Evolutionary conservation across 2,329 filamentous ascomycete species (phyloP), one percentile per base, ranked within the genome.

Genomic region (Leptodontidium sp.): DNA sequence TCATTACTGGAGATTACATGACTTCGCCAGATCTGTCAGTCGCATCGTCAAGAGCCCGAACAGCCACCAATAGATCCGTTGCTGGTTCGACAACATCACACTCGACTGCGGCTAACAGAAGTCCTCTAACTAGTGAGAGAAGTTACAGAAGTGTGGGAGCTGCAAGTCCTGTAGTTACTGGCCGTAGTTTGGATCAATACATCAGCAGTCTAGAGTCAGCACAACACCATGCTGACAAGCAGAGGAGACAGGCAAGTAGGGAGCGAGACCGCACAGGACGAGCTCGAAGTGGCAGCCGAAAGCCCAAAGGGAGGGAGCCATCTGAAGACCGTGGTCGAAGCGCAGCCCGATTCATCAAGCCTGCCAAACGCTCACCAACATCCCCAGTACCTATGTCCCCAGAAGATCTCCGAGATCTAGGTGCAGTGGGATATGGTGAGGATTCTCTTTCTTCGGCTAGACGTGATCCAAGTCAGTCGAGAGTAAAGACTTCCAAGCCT

Each of bases 331-430:
- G 92, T 67, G 92, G 92, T 24, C 87, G 92, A 70, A 86, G 85
- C 29, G 82, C 86, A 14, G 85, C 87, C 55, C 87, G 90, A 26
- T 91, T 90, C 72, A 93, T 91, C 71, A 91, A 89, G 76, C 88
- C 91, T 21, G 88, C 90, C 14, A 97, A 97, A 80, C 87, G 92
- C 26, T 98, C 95, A 0, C 95, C 95, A 0, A 97, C 93, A 1
- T 98, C 95, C 0, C 95, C 95, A 0, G 87, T 97, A 1, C 93
- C 94, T 2, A 98, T 98, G 94, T 97, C 94, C 2, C 94, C 94
- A 0, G 93, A 97, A 75, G 94, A 98, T 75, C 78, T 93, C 69
- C 88, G 89, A 76, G 90, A 87, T 73, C 80, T 91, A 61, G 87
- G 85, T 71, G 73, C 76, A 40, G 61, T 70, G 55, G 72, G 75